Evolutionary conservation across 2,329 filamentous ascomycete species (phyloP), one percentile per base, ranked within the genome.

Genomic region (Bipolaris bicolor): DNA sequence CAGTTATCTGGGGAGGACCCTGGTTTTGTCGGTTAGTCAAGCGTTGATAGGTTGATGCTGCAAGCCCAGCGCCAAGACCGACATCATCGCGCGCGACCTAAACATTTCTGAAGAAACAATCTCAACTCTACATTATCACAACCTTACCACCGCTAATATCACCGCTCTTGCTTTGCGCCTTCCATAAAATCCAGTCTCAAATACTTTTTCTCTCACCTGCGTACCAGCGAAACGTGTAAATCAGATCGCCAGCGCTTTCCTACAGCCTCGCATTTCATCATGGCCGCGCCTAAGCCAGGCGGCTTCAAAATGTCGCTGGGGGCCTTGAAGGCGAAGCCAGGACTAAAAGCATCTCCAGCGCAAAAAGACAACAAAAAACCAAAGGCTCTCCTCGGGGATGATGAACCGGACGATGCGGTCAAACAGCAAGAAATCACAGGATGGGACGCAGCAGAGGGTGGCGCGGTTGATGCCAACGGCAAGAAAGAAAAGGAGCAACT

Each of bases 371-470:
- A 50, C 6, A 75, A 76, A 57, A 64, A 67, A 15, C 60, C 65
- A 4, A 70, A 69, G 29, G 63, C 70, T 5, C 61, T 64, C 9
- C 70, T 73, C 29, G 71, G 63, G 52, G 72, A 72, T 37, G 73
- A 74, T 40, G 71, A 74, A 48, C 65, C 63, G 0, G 71, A 73
- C 11, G 68, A 72, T 34, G 57, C 62, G 18, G 63, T 60, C 33
- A 62, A 62, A 33, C 58, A 65, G 31, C 66, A 71, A 39, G 71
- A 85, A 64, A 83, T 86, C 22, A 81, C 81, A 5, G 83, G 83
- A 26, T 87, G 85, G 68, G 83, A 86, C 70, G 76, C 76, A 2
- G 70, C 77, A 46, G 78, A 78, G 24, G 82, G 83, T 63, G 78
- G 84, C 29, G 84, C 81, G 11, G 73, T 84, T 51, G 69, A 74